Conservation (phyloP, 352 stramenopile species). For the Phytopythium vexans region DNA sequence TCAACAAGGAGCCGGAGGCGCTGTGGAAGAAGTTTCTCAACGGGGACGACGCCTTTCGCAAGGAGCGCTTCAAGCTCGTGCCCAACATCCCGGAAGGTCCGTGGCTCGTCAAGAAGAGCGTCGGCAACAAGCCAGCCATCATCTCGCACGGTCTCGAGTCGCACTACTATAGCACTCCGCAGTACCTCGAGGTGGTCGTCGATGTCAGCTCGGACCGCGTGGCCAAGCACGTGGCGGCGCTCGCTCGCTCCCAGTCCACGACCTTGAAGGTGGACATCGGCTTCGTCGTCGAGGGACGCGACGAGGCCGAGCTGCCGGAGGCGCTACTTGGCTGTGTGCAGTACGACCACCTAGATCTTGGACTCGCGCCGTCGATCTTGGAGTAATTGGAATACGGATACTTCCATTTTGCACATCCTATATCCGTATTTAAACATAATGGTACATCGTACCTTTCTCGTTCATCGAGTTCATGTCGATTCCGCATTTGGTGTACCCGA, state of each 20-base stretch:
- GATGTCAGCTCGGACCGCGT: slow-evolving; percentile 76
- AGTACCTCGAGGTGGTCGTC: slow-evolving; percentile 74
- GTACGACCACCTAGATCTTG: slow-evolving; percentile 76
- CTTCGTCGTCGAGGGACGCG: slow-evolving; percentile 74
- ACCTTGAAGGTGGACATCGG: slow-evolving; percentile 73
- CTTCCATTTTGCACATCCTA: neutral
- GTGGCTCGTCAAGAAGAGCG: slow-evolving; percentile 81
- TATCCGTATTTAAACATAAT: slow-evolving; percentile 1
- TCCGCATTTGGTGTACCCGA: slow-evolving; percentile 7
- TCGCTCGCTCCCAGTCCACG: slow-evolving; percentile 67
- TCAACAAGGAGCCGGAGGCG: slow-evolving; percentile 24
- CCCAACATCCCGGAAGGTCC: slow-evolving; percentile 71
- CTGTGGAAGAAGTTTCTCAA: slow-evolving; percentile 67
- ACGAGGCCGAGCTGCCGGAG: slow-evolving; percentile 70
- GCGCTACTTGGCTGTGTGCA: slow-evolving; percentile 75
- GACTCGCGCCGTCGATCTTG: slow-evolving; percentile 45
- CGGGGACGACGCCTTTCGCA: slow-evolving; percentile 64
- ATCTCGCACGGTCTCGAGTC: slow-evolving; percentile 63
- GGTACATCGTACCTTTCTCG: neutral
- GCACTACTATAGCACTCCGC: slow-evolving; percentile 49
- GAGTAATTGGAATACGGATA: slow-evolving; percentile 9
- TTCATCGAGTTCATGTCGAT: slow-evolving; percentile 4
- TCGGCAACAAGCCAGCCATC: slow-evolving; percentile 76
- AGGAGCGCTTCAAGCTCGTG: slow-evolving; percentile 78
- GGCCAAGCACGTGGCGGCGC: slow-evolving; percentile 72